Percentiles rank a stretch among this genome's conserved stretches.
Conservation (phyloP, 108 stramenopile species). For the Skeletonema grethae region DNA sequence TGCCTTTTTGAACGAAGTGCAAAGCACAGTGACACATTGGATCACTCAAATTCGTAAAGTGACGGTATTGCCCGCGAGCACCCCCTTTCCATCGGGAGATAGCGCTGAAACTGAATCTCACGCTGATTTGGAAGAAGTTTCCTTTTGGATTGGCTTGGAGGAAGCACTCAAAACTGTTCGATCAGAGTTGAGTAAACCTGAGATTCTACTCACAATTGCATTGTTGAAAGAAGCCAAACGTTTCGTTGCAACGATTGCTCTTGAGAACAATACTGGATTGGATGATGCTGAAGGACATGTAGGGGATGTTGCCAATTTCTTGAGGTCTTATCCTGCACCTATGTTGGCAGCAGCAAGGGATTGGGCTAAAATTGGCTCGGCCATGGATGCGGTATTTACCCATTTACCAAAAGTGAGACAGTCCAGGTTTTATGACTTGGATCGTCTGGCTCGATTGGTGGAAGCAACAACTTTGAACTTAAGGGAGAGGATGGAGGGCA, state of each 20-base stretch:
- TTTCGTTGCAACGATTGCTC: slow-evolving; percentile 89
- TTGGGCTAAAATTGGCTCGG: slow-evolving; percentile 57
- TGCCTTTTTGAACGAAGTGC: slow-evolving; percentile 75
- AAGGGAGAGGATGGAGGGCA: slow-evolving; percentile 46
- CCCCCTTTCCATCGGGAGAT: slow-evolving; percentile 65
- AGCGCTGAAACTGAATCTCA: slow-evolving; percentile 39
- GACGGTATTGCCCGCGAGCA: slow-evolving; percentile 61
- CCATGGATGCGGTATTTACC: slow-evolving; percentile 75
- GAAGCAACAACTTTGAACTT: slow-evolving; percentile 85
- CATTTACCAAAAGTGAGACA: slow-evolving; percentile 84
- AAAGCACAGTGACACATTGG: slow-evolving; percentile 70
- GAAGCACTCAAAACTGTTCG: slow-evolving; percentile 63
- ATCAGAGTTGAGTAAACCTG: slow-evolving; percentile 60
- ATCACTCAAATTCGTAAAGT: slow-evolving; percentile 83
- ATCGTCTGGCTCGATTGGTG: slow-evolving; percentile 75
- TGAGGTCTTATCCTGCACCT: slow-evolving; percentile 80
- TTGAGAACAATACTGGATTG: slow-evolving; percentile 91
- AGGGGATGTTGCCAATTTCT: slow-evolving; percentile 79
- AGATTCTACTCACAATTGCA: slow-evolving; percentile 62
- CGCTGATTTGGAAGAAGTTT: slow-evolving; percentile 81
- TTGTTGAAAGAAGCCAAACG: slow-evolving; percentile 87
- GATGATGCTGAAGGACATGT: slow-evolving; percentile 69
- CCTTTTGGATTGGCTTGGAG: slow-evolving; percentile 83
- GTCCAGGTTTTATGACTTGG: slow-evolving; percentile 85
- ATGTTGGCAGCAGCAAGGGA: slow-evolving; percentile 77